These are phyloP conservation scores for Fraxinus excelsior DNA, from an alignment of 257 asterid genomes.

Conservation along the genomic window DNA sequence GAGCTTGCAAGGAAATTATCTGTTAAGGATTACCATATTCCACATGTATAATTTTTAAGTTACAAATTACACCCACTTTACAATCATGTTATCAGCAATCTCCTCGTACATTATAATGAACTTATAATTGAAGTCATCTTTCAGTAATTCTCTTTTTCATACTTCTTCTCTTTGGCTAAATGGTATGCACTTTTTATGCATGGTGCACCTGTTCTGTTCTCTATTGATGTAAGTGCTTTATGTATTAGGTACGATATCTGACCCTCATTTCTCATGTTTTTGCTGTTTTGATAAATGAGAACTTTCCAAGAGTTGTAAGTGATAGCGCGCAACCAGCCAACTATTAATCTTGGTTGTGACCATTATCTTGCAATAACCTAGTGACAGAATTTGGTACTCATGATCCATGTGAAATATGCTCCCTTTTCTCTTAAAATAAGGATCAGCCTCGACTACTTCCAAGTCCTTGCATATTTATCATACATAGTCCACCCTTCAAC, in stretches of 20 bases:
- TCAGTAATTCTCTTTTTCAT: neutral
- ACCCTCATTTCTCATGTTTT: neutral
- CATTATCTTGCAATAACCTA: neutral
- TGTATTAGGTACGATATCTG: neutral
- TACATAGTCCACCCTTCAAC: neutral
- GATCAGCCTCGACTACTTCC: neutral
- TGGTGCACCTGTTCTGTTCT: neutral
- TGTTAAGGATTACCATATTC: neutral
- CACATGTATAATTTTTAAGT: neutral
- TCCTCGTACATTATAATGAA: neutral
- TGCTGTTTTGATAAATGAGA: neutral
- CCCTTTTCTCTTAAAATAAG: neutral
- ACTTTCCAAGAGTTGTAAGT: neutral
- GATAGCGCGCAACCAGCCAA: neutral
- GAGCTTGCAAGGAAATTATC: too few species aligned
- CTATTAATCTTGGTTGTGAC: neutral
- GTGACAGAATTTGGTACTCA: neutral
- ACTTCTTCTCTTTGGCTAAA: neutral
- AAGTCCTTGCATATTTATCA: neutral
- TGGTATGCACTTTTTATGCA: neutral
- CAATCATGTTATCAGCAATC: neutral
- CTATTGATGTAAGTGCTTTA: neutral
- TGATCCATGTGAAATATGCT: neutral
- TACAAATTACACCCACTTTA: neutral
- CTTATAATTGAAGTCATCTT: neutral